Evolutionary conservation across 768 basidiomycete genomes (phyloP), one percentile per base, ranked within the genome.

Genomic region (Suillus clintonianus): DNA sequence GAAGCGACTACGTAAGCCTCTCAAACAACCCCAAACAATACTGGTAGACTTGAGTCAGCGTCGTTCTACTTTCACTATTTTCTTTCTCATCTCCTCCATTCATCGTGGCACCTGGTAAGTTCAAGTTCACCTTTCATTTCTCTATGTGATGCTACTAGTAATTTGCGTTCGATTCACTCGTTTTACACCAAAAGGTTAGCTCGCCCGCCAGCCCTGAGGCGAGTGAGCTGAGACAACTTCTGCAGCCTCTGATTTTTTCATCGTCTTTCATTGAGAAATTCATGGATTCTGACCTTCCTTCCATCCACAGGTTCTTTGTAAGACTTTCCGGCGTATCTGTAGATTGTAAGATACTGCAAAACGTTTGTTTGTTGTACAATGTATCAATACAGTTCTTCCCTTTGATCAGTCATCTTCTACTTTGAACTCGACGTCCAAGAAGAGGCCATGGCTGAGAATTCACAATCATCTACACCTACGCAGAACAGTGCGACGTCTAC

Each of bases 161-260:
- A 92, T 92, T 92, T 92, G 91, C 91, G 91, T 92, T 92, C 89
- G 91, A 92, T 78, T 74, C 80, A 74, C 77, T 75, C 72, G 74
- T 80, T 81, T 79, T 81, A 82, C 69, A 79, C 83, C 85, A 89
- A 90, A 91, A 84, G 89, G 86, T 78, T 79, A 81, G 85, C 87
- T 81, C 81, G 91, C 91, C 90, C 80, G 88, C 85, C 73, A 80
- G 78, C 81, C 85, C 89, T 89, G 89, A 82, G 85, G 81, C 69
- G 71, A 76, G 76, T 80, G 83, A 72, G 76, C 84, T 92, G 91
- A 91, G 90, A 92, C 89, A 87, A 85, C 70, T 73, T 60, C 30
- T 32, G 30, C 65, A 72, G 63, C 75, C 72, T 78, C 87, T 89
- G 87, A 88, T 71, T 63, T 65, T 65, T 42, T 30, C 2, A 17